Evolutionary conservation across 1,284 basidiomycete species (phyloP), one percentile per base, ranked within the genome.

Genomic region (Trichosporon sp.): DNA sequence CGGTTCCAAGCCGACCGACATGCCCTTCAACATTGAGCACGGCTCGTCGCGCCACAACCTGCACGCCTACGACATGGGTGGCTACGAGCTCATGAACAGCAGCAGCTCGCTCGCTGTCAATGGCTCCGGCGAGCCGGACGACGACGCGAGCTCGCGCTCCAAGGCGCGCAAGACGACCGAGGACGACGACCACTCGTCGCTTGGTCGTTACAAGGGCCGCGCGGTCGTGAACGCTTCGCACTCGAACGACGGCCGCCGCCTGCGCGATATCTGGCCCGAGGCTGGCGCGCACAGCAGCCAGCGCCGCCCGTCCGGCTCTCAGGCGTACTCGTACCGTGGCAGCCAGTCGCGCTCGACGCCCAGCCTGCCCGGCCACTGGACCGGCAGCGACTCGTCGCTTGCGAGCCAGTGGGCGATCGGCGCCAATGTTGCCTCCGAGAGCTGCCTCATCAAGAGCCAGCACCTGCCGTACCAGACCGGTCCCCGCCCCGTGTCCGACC

Each of bases 131-230:
- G 25, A 27, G 18, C 11, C 63, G 8, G 60, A 68, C 11, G 58
- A 65, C 53, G 44, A 32, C 62, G 62, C 38, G 18, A 53, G 34
- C 66, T 68, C 74, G 77, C 87, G 92, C 64, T 83, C 88, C 66
- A 95, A 94, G 85, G 91, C 89, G 70, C 88, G 93, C 74, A 88
- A 91, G 78, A 86, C 90, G 78, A 91, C 92, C 76, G 90, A 88
- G 74, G 92, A 94, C 80, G 92, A 94, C 80, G 92, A 93, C 80
- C 92, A 92, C 81, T 93, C 91, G 67, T 93, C 91, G 35, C 91
- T 91, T 47, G 92, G 93, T 75, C 44, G 44, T 69, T 47, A 56
- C 65, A 21, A 65, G 66, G 11, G 67, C 62, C 11, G 38, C n/a
- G 32, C 51, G 58, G 47, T 34, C 32, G 13, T 90, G 88, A 75